Percentiles rank a stretch among this genome's conserved stretches.
Evolutionary conservation across 2,329 filamentous ascomycete genomes (phyloP).

Genomic region (Dactylellina cionopaga): DNA sequence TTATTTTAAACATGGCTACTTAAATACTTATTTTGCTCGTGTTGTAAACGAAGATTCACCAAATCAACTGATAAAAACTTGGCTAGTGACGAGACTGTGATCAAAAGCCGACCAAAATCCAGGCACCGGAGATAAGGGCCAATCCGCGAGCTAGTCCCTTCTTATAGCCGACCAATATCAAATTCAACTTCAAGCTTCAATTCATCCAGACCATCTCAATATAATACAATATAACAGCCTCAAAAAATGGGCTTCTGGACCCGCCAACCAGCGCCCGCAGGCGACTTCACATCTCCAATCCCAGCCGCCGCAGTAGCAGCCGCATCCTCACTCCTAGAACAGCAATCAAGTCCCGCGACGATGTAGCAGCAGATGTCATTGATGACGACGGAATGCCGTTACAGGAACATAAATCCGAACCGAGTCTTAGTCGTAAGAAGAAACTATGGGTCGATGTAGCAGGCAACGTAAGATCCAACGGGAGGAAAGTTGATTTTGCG

Average conservation of each 20-base stretch:
- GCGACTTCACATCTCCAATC: constrained; percentile 24
- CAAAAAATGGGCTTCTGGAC: constrained; percentile 33
- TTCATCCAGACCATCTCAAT: not conserved
- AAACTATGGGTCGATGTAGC: constrained; percentile 30
- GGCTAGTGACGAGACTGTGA: no score
- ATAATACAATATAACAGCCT: not conserved
- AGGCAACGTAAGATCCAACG: constrained; percentile 10
- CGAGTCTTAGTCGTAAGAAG: constrained; percentile 13
- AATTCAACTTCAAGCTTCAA: no score
- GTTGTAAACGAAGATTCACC: no score
- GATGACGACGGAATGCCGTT: constrained; percentile 1
- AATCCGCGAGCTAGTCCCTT: no score
- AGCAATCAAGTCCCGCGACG: constrained; percentile 51
- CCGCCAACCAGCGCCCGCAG: constrained; percentile 19
- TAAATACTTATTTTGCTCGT: no score
- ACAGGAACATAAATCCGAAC: not conserved
- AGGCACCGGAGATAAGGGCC: constrained; percentile 24
- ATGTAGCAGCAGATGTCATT: constrained; percentile 53
- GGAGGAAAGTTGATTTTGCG: not conserved
- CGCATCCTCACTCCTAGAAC: not conserved
- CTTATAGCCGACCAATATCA: constrained; percentile 25
- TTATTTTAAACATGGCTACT: no score
- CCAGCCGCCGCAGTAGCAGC: constrained; percentile 8
- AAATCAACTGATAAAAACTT: no score
- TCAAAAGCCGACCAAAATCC: no score